These are phyloP conservation scores for Thalia dealbata DNA, from an alignment of 176 grass and related monocot genomes.

Conservation along the genomic window DNA sequence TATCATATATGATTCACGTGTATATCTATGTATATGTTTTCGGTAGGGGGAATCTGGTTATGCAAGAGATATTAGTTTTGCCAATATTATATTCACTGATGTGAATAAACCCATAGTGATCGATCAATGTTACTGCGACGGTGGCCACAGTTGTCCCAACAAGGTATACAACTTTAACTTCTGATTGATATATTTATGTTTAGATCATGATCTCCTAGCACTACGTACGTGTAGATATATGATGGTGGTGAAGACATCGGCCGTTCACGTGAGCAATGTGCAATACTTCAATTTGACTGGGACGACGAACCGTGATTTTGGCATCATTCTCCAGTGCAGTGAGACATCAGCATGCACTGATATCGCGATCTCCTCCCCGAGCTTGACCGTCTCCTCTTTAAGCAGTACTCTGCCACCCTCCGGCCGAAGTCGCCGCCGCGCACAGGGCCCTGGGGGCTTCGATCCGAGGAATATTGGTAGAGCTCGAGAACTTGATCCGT, in stretches of 20 bases:
- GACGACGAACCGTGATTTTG: neutral
- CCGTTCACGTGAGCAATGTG: neutral
- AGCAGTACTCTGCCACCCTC: conserved; percentile 72
- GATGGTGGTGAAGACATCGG: neutral
- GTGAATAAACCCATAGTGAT: neutral
- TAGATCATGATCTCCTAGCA: too few species aligned
- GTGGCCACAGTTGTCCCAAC: neutral
- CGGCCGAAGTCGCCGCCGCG: conserved; percentile 62
- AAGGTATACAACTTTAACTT: neutral
- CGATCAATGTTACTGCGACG: conserved; percentile 1
- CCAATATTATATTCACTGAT: neutral
- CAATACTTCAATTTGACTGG: neutral
- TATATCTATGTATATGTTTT: too few species aligned
- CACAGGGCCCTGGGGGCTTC: conserved; percentile 62
- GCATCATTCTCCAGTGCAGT: neutral
- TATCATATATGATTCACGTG: too few species aligned
- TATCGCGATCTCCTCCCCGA: conserved; percentile 79
- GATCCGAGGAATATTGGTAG: conserved; percentile 93
- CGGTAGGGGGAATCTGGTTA: conserved; percentile 1
- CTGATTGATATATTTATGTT: too few species aligned
- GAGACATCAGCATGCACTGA: neutral
- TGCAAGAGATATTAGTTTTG: neutral
- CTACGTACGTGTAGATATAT: too few species aligned
- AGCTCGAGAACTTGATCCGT: conserved; percentile 87
- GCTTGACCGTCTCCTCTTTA: conserved; percentile 66